phyloP scores from a whole-genome alignment of 257 asterid species.

The Nicotiana noctiflora region DNA sequence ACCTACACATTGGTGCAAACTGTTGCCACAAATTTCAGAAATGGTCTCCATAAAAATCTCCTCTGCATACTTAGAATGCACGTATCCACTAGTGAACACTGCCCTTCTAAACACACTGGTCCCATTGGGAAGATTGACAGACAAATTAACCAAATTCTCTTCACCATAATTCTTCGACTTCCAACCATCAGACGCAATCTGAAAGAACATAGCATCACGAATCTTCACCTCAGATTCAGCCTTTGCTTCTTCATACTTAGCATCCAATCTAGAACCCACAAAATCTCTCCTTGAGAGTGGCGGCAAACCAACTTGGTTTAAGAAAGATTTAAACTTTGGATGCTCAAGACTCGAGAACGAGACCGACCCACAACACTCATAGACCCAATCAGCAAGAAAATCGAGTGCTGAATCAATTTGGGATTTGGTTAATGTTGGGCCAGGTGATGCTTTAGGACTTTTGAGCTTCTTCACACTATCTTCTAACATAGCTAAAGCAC shows the following conservation, averaged over 20 bases:
- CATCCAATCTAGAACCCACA: slow-evolving; percentile 55
- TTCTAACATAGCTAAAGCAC: slow-evolving; percentile 78
- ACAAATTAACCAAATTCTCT: slow-evolving; percentile 58
- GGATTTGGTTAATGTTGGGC: slow-evolving; percentile 50
- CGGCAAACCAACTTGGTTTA: slow-evolving; percentile 76
- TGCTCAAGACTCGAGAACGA: slow-evolving; percentile 80
- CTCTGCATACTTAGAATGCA: slow-evolving; percentile 71
- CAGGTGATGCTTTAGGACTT: slow-evolving; percentile 69
- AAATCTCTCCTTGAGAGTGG: slow-evolving; percentile 52
- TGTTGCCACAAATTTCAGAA: slow-evolving; percentile 68
- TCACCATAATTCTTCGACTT: slow-evolving; percentile 40
- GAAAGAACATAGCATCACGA: slow-evolving; percentile 96
- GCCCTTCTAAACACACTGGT: slow-evolving; percentile 70
- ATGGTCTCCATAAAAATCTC: slow-evolving; percentile 80
- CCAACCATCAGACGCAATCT: slow-evolving; percentile 87
- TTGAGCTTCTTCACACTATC: slow-evolving; percentile 84
- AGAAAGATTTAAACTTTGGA: slow-evolving; percentile 82
- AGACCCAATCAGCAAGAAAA: slow-evolving; percentile 80
- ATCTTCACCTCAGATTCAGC: slow-evolving; percentile 75
- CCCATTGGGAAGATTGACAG: slow-evolving; percentile 93
- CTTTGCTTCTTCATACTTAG: slow-evolving; percentile 57
- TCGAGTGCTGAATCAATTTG: slow-evolving; percentile 73
- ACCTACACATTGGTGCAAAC: slow-evolving; percentile 75
- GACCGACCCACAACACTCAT: slow-evolving; percentile 82
- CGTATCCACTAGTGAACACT: slow-evolving; percentile 57